Evolutionary conservation across 1,284 basidiomycete species (phyloP), one percentile per base, ranked within the genome.

Genomic region (Somion occarium): DNA sequence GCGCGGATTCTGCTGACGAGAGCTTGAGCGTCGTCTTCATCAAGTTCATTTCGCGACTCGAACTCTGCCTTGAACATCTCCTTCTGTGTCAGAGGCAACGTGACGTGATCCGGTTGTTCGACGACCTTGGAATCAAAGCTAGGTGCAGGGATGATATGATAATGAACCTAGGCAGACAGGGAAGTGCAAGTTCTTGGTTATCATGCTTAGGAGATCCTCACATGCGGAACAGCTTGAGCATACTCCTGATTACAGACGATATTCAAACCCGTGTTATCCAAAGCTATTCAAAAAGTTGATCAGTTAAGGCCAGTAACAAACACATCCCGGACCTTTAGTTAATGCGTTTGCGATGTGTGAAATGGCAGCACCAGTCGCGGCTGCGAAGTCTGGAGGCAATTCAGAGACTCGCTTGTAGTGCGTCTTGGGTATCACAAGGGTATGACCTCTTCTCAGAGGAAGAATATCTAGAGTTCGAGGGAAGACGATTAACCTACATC

Each of bases 161-260:
- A 88, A 62, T 90, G 88, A 7, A 90, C 86, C 86, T 88, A 51
- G 9, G n/a, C n/a, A n/a, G 7, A 9, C 23, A 48, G 37, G 24
- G n/a, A 30, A 39, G 7, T 23, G 46, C 4, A n/a, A 18, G 4
- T 18, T 30, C 9, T 11, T 5, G 24, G 34, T 38, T 23, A 23
- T 23, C 20, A 23, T 5, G 18, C 5, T 43, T 9, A n/a, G 39
- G 19, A 11, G 20, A 19, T 23, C 69, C 80, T 52, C 55, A 88
- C 85, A 70, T 91, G 88, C n/a, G 80, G 82, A 2, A 91, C 85
- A 4, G 84, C 83, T 61, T 91, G 87, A 0, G 85, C 87, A 60
- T 91, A 89, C 63, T 89, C 85, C 64, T 91, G 87, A 61, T 88
- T 88, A 58, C 84, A 86, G 2, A 88, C 85, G 5, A 89, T 76